Conservation (phyloP, 306 rosid species). For the Vicia villosa region DNA sequence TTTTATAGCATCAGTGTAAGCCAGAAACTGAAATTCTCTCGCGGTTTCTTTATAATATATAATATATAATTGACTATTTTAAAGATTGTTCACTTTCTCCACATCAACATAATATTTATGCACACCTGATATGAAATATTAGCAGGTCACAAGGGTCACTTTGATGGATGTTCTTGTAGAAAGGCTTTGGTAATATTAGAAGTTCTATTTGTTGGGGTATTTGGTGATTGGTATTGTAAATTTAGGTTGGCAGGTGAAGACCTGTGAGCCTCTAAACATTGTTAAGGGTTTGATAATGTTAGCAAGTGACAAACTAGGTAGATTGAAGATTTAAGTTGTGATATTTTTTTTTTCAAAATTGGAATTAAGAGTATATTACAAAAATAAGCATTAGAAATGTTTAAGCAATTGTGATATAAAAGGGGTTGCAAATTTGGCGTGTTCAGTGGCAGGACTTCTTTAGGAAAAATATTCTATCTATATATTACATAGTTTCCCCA, state of each 20-base stretch:
- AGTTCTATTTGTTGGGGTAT: constrained; percentile 10
- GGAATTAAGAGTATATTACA: background rate
- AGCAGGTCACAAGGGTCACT: constrained; percentile 26
- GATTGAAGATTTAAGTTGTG: constrained; percentile 28
- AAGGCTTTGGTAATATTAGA: constrained; percentile 22
- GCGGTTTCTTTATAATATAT: background rate
- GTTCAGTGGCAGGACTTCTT: background rate
- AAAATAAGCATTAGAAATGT: background rate
- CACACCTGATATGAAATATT: constrained; percentile 10
- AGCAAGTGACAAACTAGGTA: constrained; percentile 8
- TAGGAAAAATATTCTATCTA: background rate
- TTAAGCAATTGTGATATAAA: constrained; percentile 18
- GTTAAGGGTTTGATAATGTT: constrained; percentile 13
- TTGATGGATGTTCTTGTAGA: constrained; percentile 34
- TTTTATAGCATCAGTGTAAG: constrained; percentile 81
- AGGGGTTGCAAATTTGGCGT: constrained; percentile 2
- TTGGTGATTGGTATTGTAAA: constrained; percentile 1
- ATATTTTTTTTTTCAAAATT: constrained; percentile 12
- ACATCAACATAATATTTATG: constrained; percentile 17
- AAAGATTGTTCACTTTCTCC: constrained; percentile 29
- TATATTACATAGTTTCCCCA: background rate
- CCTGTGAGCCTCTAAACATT: constrained; percentile 5
- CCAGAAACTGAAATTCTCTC: constrained; percentile 25
- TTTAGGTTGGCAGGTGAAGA: constrained; percentile 25
- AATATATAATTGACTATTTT: constrained; percentile 7